Evolutionary conservation across 2,329 filamentous ascomycete genomes (phyloP).

Genomic region (Penicillium polonicum): DNA sequence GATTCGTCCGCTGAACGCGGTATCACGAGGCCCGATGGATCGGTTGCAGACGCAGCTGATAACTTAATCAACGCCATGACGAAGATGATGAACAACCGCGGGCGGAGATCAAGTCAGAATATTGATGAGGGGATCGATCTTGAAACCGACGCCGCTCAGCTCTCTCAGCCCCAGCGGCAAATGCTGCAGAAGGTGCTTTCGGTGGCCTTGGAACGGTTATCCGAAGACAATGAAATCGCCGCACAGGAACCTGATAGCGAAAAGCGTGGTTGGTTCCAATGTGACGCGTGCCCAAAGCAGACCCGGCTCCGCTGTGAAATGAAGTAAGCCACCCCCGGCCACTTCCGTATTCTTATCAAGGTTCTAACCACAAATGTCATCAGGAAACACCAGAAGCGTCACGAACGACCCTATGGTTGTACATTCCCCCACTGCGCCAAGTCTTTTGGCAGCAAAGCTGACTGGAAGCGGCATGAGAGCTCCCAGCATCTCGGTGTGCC

Average conservation of each 20-base stretch:
- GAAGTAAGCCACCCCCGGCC: slow-evolving; percentile 29
- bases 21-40: slow-evolving; percentile 21
- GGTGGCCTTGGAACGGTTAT: slow-evolving; percentile 30
- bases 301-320: slow-evolving; percentile 38
- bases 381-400: slow-evolving; percentile 82
- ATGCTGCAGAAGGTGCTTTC: slow-evolving; percentile 35
- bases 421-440: slow-evolving; percentile 70
- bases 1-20: background rate
- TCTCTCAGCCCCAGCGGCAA: slow-evolving; percentile 33
- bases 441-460: slow-evolving; percentile 85
- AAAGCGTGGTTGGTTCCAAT: slow-evolving; percentile 32
- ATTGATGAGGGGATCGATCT: slow-evolving; percentile 24
- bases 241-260: slow-evolving; percentile 10
- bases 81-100: slow-evolving; percentile 32
- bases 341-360: background rate
- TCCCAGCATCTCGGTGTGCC: slow-evolving; percentile 72
- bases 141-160: slow-evolving; percentile 18
- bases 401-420: slow-evolving; percentile 78
- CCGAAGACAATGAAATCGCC: slow-evolving; percentile 10
- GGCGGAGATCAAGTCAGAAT: slow-evolving; percentile 23
- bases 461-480: slow-evolving; percentile 90
- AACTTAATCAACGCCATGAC: slow-evolving; percentile 37
- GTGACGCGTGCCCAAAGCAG: slow-evolving; percentile 31
- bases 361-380: background rate
- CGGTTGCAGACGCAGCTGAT: slow-evolving; percentile 30